Conservation (phyloP, 345 rosid genomes). For the Erodium maritimum region DNA sequence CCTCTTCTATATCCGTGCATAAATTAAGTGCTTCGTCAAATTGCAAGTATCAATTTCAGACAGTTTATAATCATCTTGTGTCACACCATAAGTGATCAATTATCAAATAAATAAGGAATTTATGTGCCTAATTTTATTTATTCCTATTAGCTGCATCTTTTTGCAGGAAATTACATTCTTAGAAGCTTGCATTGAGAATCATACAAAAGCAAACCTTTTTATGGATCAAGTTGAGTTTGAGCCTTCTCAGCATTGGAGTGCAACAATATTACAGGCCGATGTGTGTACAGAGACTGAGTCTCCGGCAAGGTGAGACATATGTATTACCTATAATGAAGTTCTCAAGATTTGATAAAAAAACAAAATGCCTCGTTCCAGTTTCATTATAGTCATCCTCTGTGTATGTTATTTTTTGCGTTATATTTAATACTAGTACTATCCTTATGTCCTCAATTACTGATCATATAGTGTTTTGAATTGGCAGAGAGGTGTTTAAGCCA, state of each 20-base stretch:
- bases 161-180: constrained; percentile 73
- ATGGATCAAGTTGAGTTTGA: constrained; percentile 99
- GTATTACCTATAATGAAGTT: background rate
- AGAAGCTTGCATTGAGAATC: constrained; percentile 95
- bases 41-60: background rate
- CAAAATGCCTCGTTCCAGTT: background rate
- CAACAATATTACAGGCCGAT: constrained; percentile 46
- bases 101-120: background rate
- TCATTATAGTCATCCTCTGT: background rate
- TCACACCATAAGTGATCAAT: background rate
- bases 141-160: constrained; percentile 5
- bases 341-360: background rate
- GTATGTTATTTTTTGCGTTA: background rate
- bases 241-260: constrained; percentile 79
- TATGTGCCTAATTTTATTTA: background rate
- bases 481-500: constrained; percentile 50
- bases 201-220: constrained; percentile 76
- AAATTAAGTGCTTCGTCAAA: background rate
- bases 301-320: constrained; percentile 30
- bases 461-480: constrained; percentile 10
- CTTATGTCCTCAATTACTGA: background rate
- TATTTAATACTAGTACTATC: background rate
- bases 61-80: background rate
- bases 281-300: constrained; percentile 27
- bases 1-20: background rate